Evolutionary conservation across 2,329 filamentous ascomycete genomes (phyloP).

Genomic region (Beauveria australis): DNA sequence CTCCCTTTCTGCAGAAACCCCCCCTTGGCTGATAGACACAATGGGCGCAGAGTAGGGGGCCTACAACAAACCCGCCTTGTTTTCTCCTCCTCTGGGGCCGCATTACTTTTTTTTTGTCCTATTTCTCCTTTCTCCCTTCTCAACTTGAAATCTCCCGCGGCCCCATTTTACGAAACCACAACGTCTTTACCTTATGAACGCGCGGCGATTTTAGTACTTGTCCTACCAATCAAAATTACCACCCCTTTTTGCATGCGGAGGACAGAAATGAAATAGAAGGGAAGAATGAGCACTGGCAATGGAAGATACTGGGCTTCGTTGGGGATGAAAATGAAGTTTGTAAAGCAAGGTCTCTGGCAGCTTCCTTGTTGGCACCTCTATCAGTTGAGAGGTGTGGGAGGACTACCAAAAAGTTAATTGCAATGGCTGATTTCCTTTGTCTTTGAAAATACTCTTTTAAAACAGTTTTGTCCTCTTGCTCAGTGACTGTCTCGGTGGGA

Average conservation of each 20-base stretch:
- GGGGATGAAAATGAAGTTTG: constrained; percentile 8
- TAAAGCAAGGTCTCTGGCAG: constrained; percentile 30
- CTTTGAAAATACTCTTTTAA: constrained; percentile 4
- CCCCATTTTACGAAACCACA: constrained; percentile 10
- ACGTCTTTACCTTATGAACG: constrained; percentile 10
- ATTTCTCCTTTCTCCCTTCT: constrained; percentile 4
- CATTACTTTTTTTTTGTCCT: constrained; percentile 9
- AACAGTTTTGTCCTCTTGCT: neutral
- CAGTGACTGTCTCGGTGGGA: neutral
- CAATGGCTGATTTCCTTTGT: constrained; percentile 23
- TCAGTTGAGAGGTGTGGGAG: constrained; percentile 25
- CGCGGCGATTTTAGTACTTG: constrained; percentile 10
- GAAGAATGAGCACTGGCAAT: constrained; percentile 5
- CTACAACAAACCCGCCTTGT: constrained; percentile 12
- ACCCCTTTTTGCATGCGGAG: constrained; percentile 8
- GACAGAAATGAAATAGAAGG: constrained; percentile 1
- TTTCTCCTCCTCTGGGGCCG: constrained; percentile 10
- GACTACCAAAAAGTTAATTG: constrained; percentile 35
- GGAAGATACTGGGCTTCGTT: constrained; percentile 23
- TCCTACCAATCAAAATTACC: constrained; percentile 2
- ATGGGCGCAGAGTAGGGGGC: constrained; percentile 1
- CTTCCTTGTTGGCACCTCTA: constrained; percentile 27
- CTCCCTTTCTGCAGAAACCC: constrained; percentile 19
- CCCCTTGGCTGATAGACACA: constrained; percentile 3
- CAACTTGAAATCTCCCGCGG: constrained; percentile 7